phyloP scores from a whole-genome alignment of 768 basidiomycete genomes.

The Leccinellum albellum region DNA sequence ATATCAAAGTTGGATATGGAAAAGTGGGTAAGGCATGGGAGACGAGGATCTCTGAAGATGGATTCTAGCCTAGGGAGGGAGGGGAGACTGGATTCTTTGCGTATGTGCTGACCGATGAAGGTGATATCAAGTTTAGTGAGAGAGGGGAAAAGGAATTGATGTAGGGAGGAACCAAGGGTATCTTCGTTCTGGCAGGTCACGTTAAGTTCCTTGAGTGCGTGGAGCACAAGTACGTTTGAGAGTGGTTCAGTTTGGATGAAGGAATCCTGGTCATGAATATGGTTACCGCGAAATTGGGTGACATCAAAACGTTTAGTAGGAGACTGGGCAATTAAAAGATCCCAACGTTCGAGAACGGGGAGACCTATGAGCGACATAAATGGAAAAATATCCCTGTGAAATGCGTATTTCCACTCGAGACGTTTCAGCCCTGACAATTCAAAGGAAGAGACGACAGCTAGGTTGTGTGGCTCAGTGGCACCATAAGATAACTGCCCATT shows the following conservation, averaged over 20 bases:
- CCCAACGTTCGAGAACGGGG: slow-evolving; percentile 42
- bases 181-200: slow-evolving; percentile 43
- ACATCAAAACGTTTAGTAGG: slow-evolving; percentile 27
- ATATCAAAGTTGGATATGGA: slow-evolving; percentile 47
- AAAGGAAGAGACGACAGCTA: slow-evolving; percentile 20
- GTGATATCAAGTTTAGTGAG: slow-evolving; percentile 45
- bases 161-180: slow-evolving; percentile 34
- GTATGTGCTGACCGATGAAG: slow-evolving; percentile 31
- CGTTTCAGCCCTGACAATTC: slow-evolving; percentile 38
- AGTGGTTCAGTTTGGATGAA: slow-evolving; percentile 29
- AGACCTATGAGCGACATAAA: slow-evolving; percentile 40
- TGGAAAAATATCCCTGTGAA: slow-evolving; percentile 38
- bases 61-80: slow-evolving; percentile 46
- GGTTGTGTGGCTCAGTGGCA: slow-evolving; percentile 4
- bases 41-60: slow-evolving; percentile 55
- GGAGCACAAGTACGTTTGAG: slow-evolving; percentile 24
- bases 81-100: slow-evolving; percentile 25
- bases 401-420: slow-evolving; percentile 49
- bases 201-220: slow-evolving; percentile 39
- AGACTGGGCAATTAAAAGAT: slow-evolving; percentile 40
- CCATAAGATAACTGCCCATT: slow-evolving; percentile 9
- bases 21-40: slow-evolving; percentile 47
- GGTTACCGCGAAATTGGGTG: slow-evolving; percentile 30
- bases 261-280: slow-evolving; percentile 26
- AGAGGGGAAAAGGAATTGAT: slow-evolving; percentile 42